phyloP scores from a whole-genome alignment of 116 monocot genomes.

The Trichopus zeylanicus region DNA sequence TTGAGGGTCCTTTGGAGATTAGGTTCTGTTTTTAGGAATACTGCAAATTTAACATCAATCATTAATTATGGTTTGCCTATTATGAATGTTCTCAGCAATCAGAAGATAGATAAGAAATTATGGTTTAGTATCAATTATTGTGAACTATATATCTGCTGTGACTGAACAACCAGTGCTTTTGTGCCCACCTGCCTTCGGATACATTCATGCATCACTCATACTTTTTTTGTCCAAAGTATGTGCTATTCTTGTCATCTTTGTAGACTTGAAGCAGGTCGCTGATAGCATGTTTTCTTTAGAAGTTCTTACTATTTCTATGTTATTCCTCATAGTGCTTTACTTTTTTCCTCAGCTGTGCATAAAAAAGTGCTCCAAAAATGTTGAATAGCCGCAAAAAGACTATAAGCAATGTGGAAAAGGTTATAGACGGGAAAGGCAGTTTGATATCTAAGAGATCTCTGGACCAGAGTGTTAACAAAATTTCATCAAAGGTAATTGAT shows the following conservation, averaged over 20 bases:
- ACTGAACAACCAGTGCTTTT: too few relatives aligned
- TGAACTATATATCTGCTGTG: too few relatives aligned
- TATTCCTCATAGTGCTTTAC: not conserved
- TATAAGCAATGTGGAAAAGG: not conserved
- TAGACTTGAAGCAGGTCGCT: not conserved
- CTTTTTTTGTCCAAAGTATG: not conserved
- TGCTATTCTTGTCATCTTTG: not conserved
- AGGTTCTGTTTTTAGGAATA: too few relatives aligned
- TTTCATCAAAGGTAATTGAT: not conserved
- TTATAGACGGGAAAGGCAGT: not conserved
- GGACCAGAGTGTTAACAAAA: not conserved
- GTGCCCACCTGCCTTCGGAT: too few relatives aligned
- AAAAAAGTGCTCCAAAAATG: constrained; percentile 2
- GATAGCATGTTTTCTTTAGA: not conserved
- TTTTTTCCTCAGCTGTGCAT: not conserved
- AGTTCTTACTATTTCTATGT: not conserved
- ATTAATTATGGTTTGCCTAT: too few relatives aligned
- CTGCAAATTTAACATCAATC: too few relatives aligned
- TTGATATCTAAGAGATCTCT: not conserved
- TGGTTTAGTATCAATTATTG: too few relatives aligned
- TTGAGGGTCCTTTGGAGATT: too few relatives aligned
- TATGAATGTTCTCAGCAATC: too few relatives aligned
- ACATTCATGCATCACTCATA: not conserved
- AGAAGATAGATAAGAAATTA: too few relatives aligned
- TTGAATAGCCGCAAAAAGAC: not conserved